These are phyloP conservation scores for Nemania sp. DNA, from an alignment of 2,329 filamentous ascomycete species.

Conservation along the genomic window DNA sequence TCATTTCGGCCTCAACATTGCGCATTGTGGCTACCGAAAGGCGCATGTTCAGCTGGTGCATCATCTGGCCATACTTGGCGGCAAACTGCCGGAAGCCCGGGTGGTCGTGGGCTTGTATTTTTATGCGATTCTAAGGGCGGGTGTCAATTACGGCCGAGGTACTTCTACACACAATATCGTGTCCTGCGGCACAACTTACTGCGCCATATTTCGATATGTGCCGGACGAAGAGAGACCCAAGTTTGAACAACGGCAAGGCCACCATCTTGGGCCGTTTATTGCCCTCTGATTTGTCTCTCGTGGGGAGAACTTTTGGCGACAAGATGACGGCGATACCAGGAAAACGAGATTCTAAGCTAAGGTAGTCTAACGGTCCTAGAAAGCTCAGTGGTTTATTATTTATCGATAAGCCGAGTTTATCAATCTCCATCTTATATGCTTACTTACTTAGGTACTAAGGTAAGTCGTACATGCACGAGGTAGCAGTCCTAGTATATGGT, in stretches of 20 bases:
- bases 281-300: neutral
- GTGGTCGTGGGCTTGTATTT: constrained; percentile 68
- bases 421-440: no score
- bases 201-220: constrained; percentile 72
- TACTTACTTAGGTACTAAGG: neutral
- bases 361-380: neutral
- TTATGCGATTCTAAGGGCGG: constrained; percentile 63
- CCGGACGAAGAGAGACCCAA: constrained; percentile 65
- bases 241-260: constrained; percentile 69
- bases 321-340: neutral
- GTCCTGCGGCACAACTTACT: constrained; percentile 48
- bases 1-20: constrained; percentile 60
- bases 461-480: neutral
- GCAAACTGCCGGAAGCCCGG: constrained; percentile 63
- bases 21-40: constrained; percentile 63
- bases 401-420: neutral
- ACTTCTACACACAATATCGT: neutral
- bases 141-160: constrained; percentile 8
- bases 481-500: no score
- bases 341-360: no score
- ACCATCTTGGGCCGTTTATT: constrained; percentile 54
- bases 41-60: constrained; percentile 71
- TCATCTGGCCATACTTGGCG: constrained; percentile 64
- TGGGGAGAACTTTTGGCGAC: neutral
- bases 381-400: neutral